phyloP scores from a whole-genome alignment of 768 basidiomycete genomes.

The Serendipita vermifera region DNA sequence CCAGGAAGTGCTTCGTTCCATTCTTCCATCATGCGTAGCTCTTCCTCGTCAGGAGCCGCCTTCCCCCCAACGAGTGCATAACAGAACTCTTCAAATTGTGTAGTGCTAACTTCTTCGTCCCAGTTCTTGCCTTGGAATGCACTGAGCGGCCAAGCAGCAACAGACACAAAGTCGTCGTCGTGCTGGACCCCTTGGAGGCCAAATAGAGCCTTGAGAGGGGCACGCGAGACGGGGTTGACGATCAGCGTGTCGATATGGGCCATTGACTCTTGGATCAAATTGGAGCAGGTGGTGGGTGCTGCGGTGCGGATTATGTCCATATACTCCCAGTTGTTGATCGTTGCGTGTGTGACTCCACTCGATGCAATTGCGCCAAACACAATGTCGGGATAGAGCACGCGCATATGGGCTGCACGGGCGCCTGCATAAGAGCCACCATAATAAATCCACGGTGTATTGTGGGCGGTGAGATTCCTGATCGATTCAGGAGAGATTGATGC shows the following conservation, averaged over 20 bases:
- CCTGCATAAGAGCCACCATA: slow-evolving; percentile 93
- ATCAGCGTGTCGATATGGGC: slow-evolving; percentile 51
- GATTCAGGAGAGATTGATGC: slow-evolving; percentile 24
- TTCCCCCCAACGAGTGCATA: slow-evolving; percentile 29
- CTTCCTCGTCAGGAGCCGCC: slow-evolving; percentile 34
- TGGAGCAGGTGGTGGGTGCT: slow-evolving; percentile 50
- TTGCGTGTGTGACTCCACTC: slow-evolving; percentile 81
- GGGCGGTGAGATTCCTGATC: slow-evolving; percentile 55
- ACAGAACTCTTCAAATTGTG: slow-evolving; percentile 58
- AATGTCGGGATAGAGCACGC: slow-evolving; percentile 72
- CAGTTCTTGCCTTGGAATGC: slow-evolving; percentile 79
- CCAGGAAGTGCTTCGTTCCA: slow-evolving; percentile 24
- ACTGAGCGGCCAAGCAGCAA: slow-evolving; percentile 46
- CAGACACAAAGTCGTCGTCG: slow-evolving; percentile 64
- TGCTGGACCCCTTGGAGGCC: slow-evolving; percentile 55
- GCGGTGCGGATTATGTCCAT: slow-evolving; percentile 47
- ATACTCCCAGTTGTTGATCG: slow-evolving; percentile 75
- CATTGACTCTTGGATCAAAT: slow-evolving; percentile 44
- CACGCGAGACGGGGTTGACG: slow-evolving; percentile 32
- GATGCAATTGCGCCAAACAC: slow-evolving; percentile 83
- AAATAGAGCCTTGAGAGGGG: slow-evolving; percentile 56
- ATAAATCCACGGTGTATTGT: slow-evolving; percentile 76
- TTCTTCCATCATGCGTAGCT: slow-evolving; percentile 34
- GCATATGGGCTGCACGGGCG: slow-evolving; percentile 87
- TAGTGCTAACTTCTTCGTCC: slow-evolving; percentile 59